Evolutionary conservation across 345 rosid species (phyloP), one percentile per base, ranked within the genome.

Genomic region (Gossypium turneri): DNA sequence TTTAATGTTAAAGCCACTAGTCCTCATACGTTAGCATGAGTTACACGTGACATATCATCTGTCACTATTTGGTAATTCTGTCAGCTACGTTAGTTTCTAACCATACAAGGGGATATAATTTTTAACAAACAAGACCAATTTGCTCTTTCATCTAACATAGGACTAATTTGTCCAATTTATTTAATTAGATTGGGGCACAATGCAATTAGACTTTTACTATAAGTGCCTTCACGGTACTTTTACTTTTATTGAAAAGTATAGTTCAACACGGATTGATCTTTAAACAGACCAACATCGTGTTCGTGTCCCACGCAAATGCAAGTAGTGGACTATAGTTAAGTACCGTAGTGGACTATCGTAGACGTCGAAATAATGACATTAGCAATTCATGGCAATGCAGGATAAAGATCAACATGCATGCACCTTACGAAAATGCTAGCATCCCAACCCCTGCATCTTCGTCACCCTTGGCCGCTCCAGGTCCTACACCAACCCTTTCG

Each of bases 371-470:
- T 72, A 43, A 48, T 56, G 61, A 77, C 72, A 27, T 20, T 29
- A 1, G 11, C 52, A n/a, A 45, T 50, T 81, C 59, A 58, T 66
- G 76, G 17, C 16, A 76, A 76, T 83, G 84, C 92, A 90, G 94
- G 86, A 94, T 94, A 73, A 92, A 85, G 80, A 80, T 94, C 29
- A 90, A 94, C 81, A 92, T 90, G 98, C 79, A 90, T 73, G 85
- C 93, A 8, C 80, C 92, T 57, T 90, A 85, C 43, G 90, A 85
- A 41, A 88, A 84, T 78, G 57, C 76, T 77, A 76, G 78, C 73
- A 81, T 82, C 17, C 79, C 81, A 51, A 74, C 76, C 50, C 74
- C 84, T 12, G 48, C 65, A 63, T 79, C 84, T 12, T n/a, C 43
- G 7, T 11, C 38, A 72, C 73, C 78, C 61, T 25, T 3, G 61